phyloP scores from a whole-genome alignment of 1,139 yeast genomes.

The Candida sp. region DNA sequence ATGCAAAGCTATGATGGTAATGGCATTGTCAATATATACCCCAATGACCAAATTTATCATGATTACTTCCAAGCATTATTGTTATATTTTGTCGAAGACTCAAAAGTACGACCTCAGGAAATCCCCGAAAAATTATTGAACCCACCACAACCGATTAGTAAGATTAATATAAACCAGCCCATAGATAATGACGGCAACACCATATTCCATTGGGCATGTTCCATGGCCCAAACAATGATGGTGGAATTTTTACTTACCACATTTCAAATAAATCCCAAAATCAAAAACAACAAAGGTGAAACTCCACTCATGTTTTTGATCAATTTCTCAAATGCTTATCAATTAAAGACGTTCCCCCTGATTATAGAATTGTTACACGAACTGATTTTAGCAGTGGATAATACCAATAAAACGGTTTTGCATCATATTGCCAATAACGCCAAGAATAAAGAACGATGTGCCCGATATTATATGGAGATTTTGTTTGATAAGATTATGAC shows the following conservation, averaged over 20 bases:
- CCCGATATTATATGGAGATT: slow-evolving; percentile 79
- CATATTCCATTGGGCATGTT: slow-evolving; percentile 95
- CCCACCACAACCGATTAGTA: slow-evolving; percentile 42
- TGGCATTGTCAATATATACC: slow-evolving; percentile 4
- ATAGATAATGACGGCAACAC: slow-evolving; percentile 94
- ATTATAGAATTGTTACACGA: slow-evolving; percentile 75
- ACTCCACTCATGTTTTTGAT: slow-evolving; percentile 88
- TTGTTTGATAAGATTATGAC: slow-evolving; percentile 57
- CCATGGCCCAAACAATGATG: slow-evolving; percentile 74
- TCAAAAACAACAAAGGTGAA: slow-evolving; percentile 68
- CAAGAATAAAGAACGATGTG: slow-evolving; percentile 65
- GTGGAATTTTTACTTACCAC: slow-evolving; percentile 66
- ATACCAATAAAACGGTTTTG: slow-evolving; percentile 66
- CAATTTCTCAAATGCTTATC: slow-evolving; percentile 83
- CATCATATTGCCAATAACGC: slow-evolving; percentile 68
- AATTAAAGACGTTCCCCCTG: slow-evolving; percentile 68
- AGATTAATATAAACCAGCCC: slow-evolving; percentile 70
- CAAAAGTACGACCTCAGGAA: slow-evolving; percentile 8
- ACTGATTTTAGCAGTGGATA: slow-evolving; percentile 69
- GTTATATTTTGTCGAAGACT: slow-evolving; percentile 38
- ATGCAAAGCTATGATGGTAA: slow-evolving; percentile 7
- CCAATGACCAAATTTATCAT: slow-evolving; percentile 19
- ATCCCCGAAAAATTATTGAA: slow-evolving; percentile 32
- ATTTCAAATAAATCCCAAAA: slow-evolving; percentile 62
- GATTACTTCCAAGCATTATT: slow-evolving; percentile 35